Evolutionary conservation across 768 basidiomycete species (phyloP), one percentile per base, ranked within the genome.

Genomic region (Tricholoma matsutake): DNA sequence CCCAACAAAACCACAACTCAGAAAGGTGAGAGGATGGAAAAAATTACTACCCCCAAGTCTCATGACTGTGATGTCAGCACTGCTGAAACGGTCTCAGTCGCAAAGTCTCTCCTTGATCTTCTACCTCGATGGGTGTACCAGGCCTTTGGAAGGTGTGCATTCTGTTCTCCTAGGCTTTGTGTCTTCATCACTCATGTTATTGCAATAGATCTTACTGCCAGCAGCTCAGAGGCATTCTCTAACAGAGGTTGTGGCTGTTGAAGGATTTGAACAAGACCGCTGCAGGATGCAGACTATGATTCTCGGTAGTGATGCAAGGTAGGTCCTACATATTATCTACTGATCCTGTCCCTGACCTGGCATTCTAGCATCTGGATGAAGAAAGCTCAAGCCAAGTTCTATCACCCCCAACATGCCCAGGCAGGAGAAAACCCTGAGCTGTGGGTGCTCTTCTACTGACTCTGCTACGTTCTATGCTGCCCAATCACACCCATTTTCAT

Each of bases 401-500:
- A 54, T 11, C 39, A 14, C n/a, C 58, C 34, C 18, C 62, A 54
- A 29, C 60, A 65, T 32, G 64, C 67, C n/a, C 64, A 58, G 28
- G 54, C 45, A 18, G 69, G 66, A 37, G 73, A 79, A 59, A 80
- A 79, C 60, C 79, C 79, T 1, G 74, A 76, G 64, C 69, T 82
- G 11, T 67, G 75, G 2, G 74, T 73, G 0, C 73, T 83, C 9
- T 82, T 79, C 62, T 75, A 73, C 66, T 76, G 76, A 31, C 72
- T 79, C 31, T 71, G 73, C n/a, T 66, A 71, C 0, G 69, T 82
- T n/a, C 63, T 79, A 2, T 20, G 67, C 6, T 20, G 25, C 7
- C 47, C 25, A 14, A 79, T 79, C 25, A 78, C 78, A 0, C 64
- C 82, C 29, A 66, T 82, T 1, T 81, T 83, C 62, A 79, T 83